Conservation (phyloP, 768 basidiomycete genomes). For the Boletus sp. region DNA sequence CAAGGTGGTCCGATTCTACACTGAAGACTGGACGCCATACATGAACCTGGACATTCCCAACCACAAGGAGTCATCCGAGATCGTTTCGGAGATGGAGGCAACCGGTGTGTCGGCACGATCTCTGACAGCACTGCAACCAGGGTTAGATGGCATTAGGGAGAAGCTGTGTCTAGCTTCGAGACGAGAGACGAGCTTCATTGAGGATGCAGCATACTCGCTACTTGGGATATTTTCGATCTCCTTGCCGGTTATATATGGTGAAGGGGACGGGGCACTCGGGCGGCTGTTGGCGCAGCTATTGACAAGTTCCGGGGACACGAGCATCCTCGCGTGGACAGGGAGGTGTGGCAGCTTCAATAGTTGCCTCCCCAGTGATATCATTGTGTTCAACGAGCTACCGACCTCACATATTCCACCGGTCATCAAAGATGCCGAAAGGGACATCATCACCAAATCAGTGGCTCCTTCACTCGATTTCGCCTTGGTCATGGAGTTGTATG, state of each 20-base stretch:
- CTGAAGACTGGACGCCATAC: background rate
- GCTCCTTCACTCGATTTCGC: background rate
- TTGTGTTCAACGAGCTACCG: background rate
- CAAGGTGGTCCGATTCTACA: conserved; percentile 8
- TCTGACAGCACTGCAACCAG: conserved; percentile 3
- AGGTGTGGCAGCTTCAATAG: conserved; percentile 6
- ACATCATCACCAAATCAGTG: background rate
- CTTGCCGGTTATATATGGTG: conserved; percentile 8
- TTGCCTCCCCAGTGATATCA: conserved; percentile 2
- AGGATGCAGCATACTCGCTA: conserved; percentile 14
- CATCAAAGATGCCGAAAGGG: background rate
- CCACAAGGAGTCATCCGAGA: conserved; percentile 3
- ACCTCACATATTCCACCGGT: background rate
- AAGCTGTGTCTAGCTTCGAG: conserved; percentile 11
- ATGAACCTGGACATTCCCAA: background rate
- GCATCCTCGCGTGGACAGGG: conserved; percentile 11
- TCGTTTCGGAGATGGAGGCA: conserved; percentile 7
- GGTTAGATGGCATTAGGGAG: conserved; percentile 3
- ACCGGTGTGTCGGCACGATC: background rate
- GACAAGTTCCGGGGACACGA: conserved; percentile 1
- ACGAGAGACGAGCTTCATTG: conserved; percentile 2
- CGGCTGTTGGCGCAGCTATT: conserved; percentile 5
- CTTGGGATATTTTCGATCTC: conserved; percentile 4
- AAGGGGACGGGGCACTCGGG: conserved; percentile 4
- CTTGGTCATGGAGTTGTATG: background rate